A percentile compares a stretch with the other conserved stretches of the same genome.
Conservation (phyloP, 2,329 filamentous ascomycete species). For the Paecilomyces dactylethromorphus region DNA sequence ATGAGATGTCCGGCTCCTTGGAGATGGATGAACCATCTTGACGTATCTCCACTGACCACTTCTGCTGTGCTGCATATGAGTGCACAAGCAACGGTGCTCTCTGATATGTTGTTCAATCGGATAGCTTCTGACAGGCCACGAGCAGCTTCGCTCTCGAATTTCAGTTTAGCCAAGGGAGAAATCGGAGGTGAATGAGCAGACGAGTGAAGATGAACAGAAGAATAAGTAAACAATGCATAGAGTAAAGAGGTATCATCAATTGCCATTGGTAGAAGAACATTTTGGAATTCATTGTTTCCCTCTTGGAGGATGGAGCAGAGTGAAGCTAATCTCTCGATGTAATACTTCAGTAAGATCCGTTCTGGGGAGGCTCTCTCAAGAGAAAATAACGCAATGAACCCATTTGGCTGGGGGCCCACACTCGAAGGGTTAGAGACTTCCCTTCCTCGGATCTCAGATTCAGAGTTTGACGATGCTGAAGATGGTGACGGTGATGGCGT, state of each 20-base stretch:
- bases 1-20: conserved; percentile 10
- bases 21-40: conserved; percentile 9
- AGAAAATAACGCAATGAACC: neutral
- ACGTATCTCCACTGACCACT: conserved; percentile 8
- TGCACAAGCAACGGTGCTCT: conserved; percentile 9
- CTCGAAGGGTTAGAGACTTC: neutral
- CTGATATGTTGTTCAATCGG: conserved; percentile 6
- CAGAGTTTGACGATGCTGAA: neutral
- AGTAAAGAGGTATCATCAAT: conserved; percentile 10
- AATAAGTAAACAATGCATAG: conserved; percentile 9
- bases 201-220: conserved; percentile 7
- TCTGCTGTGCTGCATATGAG: conserved; percentile 8
- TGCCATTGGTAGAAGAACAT: conserved; percentile 7
- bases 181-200: conserved; percentile 2
- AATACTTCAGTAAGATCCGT: conserved; percentile 7
- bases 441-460: neutral
- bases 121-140: conserved; percentile 9
- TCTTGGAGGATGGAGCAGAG: conserved; percentile 8
- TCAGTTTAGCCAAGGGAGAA: conserved; percentile 1
- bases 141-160: conserved; percentile 8
- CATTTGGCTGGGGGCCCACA: neutral
- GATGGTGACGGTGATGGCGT: neutral
- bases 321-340: conserved; percentile 4
- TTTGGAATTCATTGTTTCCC: conserved; percentile 3
- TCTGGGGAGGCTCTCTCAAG: conserved; percentile 1